Base-by-base conservation (phyloP, 352 stramenopile genomes). In the Globisporangium nagaii region DNA sequence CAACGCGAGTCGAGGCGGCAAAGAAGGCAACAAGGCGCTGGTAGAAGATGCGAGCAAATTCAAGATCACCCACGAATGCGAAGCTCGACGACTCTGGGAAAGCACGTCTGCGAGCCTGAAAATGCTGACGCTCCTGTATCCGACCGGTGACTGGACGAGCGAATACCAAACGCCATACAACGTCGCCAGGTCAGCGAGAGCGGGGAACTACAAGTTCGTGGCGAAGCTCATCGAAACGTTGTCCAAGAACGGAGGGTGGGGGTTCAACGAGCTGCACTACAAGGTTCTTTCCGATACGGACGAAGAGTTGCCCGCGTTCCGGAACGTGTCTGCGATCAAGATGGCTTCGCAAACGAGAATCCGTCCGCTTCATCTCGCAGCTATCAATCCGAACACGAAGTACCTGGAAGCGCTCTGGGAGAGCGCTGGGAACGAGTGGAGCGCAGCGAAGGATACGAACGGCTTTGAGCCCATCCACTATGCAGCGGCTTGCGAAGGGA, bases 21-120 rank as follows among this genome's bases (percentile, higher is more conserved):
- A 83, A 43, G 82, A 92, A 63, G 82, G 82, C 36, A 88, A 90
- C 48, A 90, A 90, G 13, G 82, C 82, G 6, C 56, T 92, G 1
- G 60, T 89, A 15, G 73, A 65, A 27, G 81, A 91, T 32, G n/a
- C 35, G 1, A 55, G 47, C 19, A 45, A 25, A 4, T 32, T 41
- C 28, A 12, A 8, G 12, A 19, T 63, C 19, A 35, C 43, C 1
- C 11, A 28, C 3, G n/a, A 58, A 11, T 45, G 47, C 30, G 66
- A 67, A 9, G 11, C 49, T 31, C 53, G 61, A 4, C 73, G 67
- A 24, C 54, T 88, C 9, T 90, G 76, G 75, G 54, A 51, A 1
- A 70, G 58, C 44, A 70, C 71, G 2, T 63, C 41, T 9, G 64
- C 76, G 1, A 90, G 72, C 35, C 44, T 83, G 10, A 68, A 83